Conservation (phyloP, 129 eudicot species). For the Rutidosis leptorrhynchoides region DNA sequence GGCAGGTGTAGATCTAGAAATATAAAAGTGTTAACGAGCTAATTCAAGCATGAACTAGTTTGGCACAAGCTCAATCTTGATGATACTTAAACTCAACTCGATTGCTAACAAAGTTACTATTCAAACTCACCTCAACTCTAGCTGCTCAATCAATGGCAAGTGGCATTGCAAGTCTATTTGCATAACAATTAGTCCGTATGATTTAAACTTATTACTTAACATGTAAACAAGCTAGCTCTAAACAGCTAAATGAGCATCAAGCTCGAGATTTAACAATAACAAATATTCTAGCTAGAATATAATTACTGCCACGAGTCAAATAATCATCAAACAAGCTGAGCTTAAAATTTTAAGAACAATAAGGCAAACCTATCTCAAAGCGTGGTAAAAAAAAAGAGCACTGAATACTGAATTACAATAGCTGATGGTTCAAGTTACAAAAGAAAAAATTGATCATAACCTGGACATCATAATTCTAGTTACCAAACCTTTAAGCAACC, state of each 20-base stretch:
- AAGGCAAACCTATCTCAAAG: too few relatives aligned
- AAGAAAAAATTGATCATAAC: conserved; percentile 15
- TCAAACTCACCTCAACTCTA: too few relatives aligned
- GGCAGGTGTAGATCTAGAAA: too few relatives aligned
- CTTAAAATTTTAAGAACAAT: too few relatives aligned
- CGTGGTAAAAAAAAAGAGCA: neutral
- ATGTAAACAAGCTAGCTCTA: neutral
- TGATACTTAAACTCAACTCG: too few relatives aligned
- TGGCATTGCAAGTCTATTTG: neutral
- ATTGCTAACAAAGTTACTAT: neutral
- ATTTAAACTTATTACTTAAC: neutral
- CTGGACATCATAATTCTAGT: conserved; percentile 13
- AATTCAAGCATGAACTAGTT: neutral
- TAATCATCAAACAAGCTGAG: too few relatives aligned
- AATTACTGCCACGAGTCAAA: too few relatives aligned
- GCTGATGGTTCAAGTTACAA: conserved; percentile 20
- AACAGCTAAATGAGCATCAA: neutral
- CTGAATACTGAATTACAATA: neutral
- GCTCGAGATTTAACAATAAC: neutral
- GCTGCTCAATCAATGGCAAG: neutral
- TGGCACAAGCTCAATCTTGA: too few relatives aligned
- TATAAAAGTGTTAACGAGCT: neutral
- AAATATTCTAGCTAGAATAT: too few relatives aligned
- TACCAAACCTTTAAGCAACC: conserved; percentile 8
- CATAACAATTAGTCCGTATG: neutral